Base-by-base conservation (phyloP, 768 basidiomycete genomes). In the Boletellus sp. region DNA sequence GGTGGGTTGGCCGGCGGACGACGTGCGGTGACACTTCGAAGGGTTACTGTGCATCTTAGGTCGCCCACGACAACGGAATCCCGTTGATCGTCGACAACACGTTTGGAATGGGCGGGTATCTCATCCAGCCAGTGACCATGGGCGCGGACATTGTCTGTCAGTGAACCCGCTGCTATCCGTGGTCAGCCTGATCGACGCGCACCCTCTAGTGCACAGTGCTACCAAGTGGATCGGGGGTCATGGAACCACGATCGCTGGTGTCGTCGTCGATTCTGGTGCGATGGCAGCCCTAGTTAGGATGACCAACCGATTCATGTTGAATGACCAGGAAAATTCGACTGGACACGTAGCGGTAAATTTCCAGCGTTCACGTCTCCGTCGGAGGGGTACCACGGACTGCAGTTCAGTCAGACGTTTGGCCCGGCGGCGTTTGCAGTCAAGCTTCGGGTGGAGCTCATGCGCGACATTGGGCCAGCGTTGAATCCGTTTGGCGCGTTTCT, bases 141-240 rank as follows among this genome's bases (percentile, higher is more conserved):
- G 90, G 90, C 13, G 88, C 90, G 0, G 87, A 92, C 55, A 87
- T 91, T 50, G 72, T 90, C 50, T 74, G 80, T 79, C 31, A n/a
- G 74, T 60, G 39, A 23, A 20, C 24, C 26, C 17, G 12, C 3
- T 11, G 2, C 16, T 7, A 3, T 23, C 3, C 4, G 11, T 8
- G 17, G 20, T 8, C 5, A 9, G 15, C 8, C 6, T 10, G 8
- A 9, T n/a, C 52, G 32, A 59, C 28, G 31, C n/a, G 12, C 6
- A 7, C 6, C 7, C 20, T 20, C 4, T 48, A 59, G 83, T 89
- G 16, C 83, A 90, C 63, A 85, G 83, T 43, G 85, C 85, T 1
- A 90, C 89, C 1, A 90, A 92, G 60, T 92, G 89, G 90, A 89
- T 90, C 31, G 83, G 85, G 12, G 84, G 85, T 0, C 87, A 89